A percentile compares a stretch with the other conserved stretches of the same genome.
Evolutionary conservation across 2,329 filamentous ascomycete genomes (phyloP).

Genomic region (Pseudogymnoascus sp.): DNA sequence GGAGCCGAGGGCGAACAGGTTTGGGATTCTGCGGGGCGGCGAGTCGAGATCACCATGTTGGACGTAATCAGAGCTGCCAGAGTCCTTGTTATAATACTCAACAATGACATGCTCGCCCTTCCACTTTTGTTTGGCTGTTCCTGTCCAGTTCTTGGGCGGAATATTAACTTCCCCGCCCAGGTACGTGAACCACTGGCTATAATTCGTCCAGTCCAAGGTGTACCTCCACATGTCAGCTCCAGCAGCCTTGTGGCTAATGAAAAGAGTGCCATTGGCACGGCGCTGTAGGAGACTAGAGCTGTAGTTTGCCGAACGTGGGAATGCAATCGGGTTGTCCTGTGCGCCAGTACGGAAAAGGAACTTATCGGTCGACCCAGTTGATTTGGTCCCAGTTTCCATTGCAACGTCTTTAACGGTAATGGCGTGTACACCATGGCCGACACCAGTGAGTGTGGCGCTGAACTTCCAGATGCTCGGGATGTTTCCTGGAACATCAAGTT

Average conservation of each 20-base stretch:
- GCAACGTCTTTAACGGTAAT: constrained; percentile 48
- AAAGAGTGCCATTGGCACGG: constrained; percentile 30
- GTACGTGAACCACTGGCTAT: constrained; percentile 49
- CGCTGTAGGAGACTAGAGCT: constrained; percentile 42
- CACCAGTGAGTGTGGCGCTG: constrained; percentile 42
- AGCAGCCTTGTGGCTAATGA: constrained; percentile 48
- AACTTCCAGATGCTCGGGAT: constrained; percentile 47
- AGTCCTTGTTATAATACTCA: constrained; percentile 52
- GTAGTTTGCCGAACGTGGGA: constrained; percentile 48
- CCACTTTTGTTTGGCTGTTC: constrained; percentile 51
- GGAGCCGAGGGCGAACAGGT: constrained; percentile 53
- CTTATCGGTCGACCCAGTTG: constrained; percentile 38
- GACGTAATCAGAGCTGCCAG: constrained; percentile 52
- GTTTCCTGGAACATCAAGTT: constrained; percentile 39
- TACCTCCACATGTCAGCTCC: constrained; percentile 48
- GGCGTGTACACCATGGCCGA: constrained; percentile 52
- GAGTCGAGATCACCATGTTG: constrained; percentile 49
- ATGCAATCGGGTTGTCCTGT: constrained; percentile 50
- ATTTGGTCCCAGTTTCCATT: constrained; percentile 32
- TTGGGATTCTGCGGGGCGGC: constrained; percentile 47
- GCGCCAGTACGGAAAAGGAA: constrained; percentile 55
- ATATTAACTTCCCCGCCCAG: constrained; percentile 41
- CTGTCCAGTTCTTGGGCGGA: constrained; percentile 45
- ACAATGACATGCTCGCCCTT: constrained; percentile 52
- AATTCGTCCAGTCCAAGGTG: constrained; percentile 13